Base-by-base conservation (phyloP, 495 filamentous ascomycete genomes). In the Penicillium longicatenatum region DNA sequence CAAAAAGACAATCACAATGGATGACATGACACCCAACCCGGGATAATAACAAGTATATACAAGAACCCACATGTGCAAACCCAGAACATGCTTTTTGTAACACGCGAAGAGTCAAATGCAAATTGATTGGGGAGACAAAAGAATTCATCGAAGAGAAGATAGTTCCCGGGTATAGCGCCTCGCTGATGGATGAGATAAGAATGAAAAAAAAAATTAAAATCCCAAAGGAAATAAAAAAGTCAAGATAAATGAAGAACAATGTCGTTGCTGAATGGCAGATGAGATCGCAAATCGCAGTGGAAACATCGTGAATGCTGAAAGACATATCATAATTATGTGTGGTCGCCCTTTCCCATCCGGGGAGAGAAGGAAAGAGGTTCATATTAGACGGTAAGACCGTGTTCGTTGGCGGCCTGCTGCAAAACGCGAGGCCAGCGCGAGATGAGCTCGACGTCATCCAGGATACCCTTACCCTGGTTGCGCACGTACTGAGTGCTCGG, bases 401-500 rank as follows among this genome's bases (percentile, higher is more conserved):
- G 59, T 9, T 67, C 70, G 19, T 67, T 67, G 17, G 74, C 73
- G 8, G 69, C 74, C 48, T 74, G 71, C 55, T 73, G 69, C 51
- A 78, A 43, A 20, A 78, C 71, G 9, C 77, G 75, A 11, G 77
- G 77, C 77, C 77, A 79, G 49, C 77, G 77, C 17, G 75, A 78
- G 50, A 78, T 72, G 24, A 76, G 52, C 54, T 79, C 77, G 16
- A 77, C 71, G 31, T 79, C 75, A 39, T 79, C 77, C 35, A 79
- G 63, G 2, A 70, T 66, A 2, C 75, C 77, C 68, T 75, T 76
- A 64, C 77, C 70, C 55, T 75, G 75, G 66, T 79, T 79, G 45
- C 77, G 73, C 29, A 80, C 79, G 64, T 81, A 90, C 81, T 92
- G 90, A 29, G 85, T 79, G 62, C 82, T 78, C 9, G 88, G 86